phyloP scores from a whole-genome alignment of 345 rosid genomes.

The Xanthoceras sorbifolium region DNA sequence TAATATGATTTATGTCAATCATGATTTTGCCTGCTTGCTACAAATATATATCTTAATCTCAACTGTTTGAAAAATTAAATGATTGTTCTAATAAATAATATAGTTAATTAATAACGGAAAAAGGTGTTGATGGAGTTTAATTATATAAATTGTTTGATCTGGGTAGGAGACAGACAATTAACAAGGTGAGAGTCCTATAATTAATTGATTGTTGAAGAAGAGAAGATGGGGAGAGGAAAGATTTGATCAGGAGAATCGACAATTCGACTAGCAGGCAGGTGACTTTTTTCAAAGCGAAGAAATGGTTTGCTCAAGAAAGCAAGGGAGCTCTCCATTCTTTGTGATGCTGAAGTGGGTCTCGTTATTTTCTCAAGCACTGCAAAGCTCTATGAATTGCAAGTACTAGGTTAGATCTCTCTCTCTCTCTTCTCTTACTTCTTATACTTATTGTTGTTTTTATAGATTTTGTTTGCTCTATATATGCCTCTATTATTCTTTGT shows the following conservation, averaged over 20 bases:
- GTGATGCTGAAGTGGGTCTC: conserved; percentile 56
- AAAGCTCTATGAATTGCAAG: conserved; percentile 56
- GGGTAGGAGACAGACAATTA: conserved; percentile 2
- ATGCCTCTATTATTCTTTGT: not conserved
- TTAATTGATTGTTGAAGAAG: not conserved
- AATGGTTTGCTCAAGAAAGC: conserved; percentile 55
- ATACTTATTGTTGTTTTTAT: not conserved
- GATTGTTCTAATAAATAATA: too few relatives aligned
- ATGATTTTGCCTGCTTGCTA: too few relatives aligned
- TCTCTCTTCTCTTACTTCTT: conserved; percentile 1
- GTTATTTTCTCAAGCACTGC: conserved; percentile 55
- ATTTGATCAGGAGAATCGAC: conserved; percentile 56
- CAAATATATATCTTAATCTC: not conserved
- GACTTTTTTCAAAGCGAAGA: conserved; percentile 57
- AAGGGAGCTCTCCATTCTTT: conserved; percentile 52
- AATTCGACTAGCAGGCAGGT: conserved; percentile 60
- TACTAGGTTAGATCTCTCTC: conserved; percentile 40
- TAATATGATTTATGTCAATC: not conserved
- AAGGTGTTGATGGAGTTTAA: too few relatives aligned
- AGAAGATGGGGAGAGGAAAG: conserved; percentile 64
- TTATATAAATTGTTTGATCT: too few relatives aligned
- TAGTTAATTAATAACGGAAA: too few relatives aligned
- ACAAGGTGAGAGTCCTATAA: not conserved
- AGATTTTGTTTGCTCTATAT: not conserved
- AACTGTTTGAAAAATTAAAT: too few relatives aligned